A percentile compares a stretch with the other conserved stretches of the same genome.
phyloP scores from a whole-genome alignment of 164 flowering plant genomes.

The grape (Vitis vinifera) region DNA sequence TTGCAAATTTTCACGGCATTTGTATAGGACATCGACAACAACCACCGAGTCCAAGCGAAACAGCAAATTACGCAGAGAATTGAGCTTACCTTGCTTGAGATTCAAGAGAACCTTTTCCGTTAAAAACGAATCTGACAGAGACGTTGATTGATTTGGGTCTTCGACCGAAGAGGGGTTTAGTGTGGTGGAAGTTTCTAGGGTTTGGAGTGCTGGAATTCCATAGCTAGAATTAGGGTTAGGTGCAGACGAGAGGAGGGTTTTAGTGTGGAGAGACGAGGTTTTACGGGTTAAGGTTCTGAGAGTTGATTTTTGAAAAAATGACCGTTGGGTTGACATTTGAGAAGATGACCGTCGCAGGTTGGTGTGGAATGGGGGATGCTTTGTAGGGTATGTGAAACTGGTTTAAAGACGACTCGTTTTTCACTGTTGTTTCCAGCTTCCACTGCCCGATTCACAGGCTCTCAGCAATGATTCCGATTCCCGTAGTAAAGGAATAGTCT shows the following conservation, averaged over 20 bases:
- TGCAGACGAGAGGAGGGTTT: constrained; percentile 1
- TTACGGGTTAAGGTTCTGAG: background rate
- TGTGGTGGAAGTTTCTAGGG: background rate
- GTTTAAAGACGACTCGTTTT: too few relatives aligned
- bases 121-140: constrained; percentile 34
- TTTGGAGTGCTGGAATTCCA: constrained; percentile 9
- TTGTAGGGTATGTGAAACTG: background rate
- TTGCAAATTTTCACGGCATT: constrained; percentile 43
- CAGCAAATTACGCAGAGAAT: constrained; percentile 16
- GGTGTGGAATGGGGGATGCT: background rate
- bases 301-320: constrained; percentile 4
- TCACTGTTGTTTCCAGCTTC: too few relatives aligned
- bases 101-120: constrained; percentile 45
- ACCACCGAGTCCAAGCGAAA: constrained; percentile 38
- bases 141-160: constrained; percentile 1
- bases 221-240: constrained; percentile 9
- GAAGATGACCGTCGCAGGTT: background rate
- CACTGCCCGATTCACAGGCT: too few relatives aligned
- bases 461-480: too few relatives aligned
- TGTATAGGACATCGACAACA: constrained; percentile 45
- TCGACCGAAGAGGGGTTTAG: background rate
- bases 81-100: constrained; percentile 37
- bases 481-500: too few relatives aligned
- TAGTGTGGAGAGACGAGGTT: background rate
- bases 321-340: constrained; percentile 10